Conservation (phyloP, 1,284 basidiomycete species). For the Trametes versicolor region DNA sequence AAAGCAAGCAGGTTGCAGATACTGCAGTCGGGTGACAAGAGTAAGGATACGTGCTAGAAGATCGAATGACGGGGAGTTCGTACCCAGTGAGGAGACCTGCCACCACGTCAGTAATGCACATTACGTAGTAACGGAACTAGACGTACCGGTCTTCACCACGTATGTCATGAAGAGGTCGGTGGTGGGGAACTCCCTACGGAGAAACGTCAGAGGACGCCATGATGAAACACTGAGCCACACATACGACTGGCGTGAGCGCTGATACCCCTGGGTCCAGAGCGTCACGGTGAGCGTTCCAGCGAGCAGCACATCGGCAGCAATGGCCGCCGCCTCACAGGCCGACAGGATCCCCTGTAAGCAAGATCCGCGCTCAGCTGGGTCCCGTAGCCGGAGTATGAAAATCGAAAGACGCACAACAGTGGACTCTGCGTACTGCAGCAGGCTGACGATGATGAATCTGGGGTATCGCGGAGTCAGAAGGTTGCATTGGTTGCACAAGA, state of each 20-base stretch:
- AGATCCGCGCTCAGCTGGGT: not conserved
- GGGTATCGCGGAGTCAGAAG: not conserved
- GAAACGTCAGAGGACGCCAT: not conserved
- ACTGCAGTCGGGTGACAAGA: not conserved
- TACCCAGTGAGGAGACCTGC: conserved; percentile 10
- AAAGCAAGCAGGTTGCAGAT: conserved; percentile 1
- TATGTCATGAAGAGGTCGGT: not conserved
- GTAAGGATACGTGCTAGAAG: not conserved
- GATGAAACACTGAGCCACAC: not conserved
- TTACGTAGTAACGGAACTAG: too few species aligned
- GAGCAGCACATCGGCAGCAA: not conserved
- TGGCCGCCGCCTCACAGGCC: not conserved
- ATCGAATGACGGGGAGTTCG: not conserved
- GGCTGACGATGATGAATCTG: not conserved
- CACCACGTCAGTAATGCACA: not conserved
- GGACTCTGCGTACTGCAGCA: not conserved
- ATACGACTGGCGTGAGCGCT: not conserved
- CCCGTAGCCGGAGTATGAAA: not conserved
- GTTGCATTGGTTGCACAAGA: not conserved
- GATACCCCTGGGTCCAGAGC: not conserved
- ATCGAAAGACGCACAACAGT: not conserved
- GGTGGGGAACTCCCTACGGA: not conserved
- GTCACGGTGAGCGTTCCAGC: not conserved
- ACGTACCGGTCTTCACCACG: conserved; percentile 11
- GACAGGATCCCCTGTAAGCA: not conserved